Conservation (phyloP, 2,329 filamentous ascomycete species). For the Aschersonia sp. region DNA sequence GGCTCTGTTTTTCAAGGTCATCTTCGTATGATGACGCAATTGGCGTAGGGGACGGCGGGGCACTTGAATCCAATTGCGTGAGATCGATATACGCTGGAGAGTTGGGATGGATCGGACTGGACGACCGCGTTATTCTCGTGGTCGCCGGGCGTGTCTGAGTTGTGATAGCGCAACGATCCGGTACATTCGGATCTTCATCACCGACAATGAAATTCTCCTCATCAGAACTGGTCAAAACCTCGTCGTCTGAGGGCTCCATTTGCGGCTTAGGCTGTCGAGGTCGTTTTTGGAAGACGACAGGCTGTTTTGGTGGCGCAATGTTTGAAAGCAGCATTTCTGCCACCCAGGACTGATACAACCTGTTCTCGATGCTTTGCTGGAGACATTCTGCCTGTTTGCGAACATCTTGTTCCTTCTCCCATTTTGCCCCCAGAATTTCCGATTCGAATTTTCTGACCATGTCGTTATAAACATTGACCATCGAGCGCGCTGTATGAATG, state of each 20-base stretch:
- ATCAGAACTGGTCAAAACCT: constrained; percentile 35
- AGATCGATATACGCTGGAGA: constrained; percentile 14
- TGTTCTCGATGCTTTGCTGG: constrained; percentile 50
- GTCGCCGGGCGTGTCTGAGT: neutral
- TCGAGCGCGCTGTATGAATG: constrained; percentile 26
- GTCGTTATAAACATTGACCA: constrained; percentile 25
- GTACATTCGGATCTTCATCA: neutral
- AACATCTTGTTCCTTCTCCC: constrained; percentile 37
- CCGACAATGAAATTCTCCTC: constrained; percentile 35
- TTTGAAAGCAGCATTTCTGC: constrained; percentile 29
- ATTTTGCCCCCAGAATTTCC: constrained; percentile 37
- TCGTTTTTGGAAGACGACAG: constrained; percentile 9
- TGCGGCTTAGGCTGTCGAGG: constrained; percentile 1
- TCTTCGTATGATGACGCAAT: neutral
- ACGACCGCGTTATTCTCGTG: neutral
- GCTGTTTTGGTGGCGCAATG: constrained; percentile 20
- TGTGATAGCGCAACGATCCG: neutral
- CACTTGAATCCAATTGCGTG: constrained; percentile 10
- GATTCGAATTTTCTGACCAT: constrained; percentile 42
- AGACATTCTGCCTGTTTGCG: constrained; percentile 41
- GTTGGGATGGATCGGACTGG: constrained; percentile 6
- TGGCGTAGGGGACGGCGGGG: constrained; percentile 4
- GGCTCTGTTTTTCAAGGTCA: neutral
- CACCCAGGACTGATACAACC: constrained; percentile 36
- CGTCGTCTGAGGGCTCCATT: constrained; percentile 21